Conservation (phyloP, 2,329 filamentous ascomycete species). For the Grosmannia clavigera region DNA sequence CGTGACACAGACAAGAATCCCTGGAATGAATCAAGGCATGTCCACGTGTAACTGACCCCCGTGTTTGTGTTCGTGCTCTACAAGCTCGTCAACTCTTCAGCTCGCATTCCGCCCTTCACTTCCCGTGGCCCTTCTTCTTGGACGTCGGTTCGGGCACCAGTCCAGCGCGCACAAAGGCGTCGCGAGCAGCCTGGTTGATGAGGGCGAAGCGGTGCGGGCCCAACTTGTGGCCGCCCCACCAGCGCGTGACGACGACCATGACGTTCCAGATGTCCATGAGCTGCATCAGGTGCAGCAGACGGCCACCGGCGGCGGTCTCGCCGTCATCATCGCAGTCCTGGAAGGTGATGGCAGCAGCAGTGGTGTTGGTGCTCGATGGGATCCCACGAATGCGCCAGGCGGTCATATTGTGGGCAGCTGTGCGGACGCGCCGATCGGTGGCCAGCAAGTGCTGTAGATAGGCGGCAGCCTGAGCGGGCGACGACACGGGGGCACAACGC, state of each 20-base stretch:
- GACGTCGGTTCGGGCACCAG: slow-evolving; percentile 43
- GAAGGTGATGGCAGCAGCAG: slow-evolving; percentile 38
- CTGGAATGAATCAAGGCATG: too few species aligned
- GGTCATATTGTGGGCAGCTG: slow-evolving; percentile 88
- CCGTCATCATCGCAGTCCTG: slow-evolving; percentile 97
- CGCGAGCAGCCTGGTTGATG: slow-evolving; percentile 77
- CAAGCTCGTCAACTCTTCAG: too few species aligned
- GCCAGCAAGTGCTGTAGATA: slow-evolving; percentile 66
- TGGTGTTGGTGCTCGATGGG: slow-evolving; percentile 24
- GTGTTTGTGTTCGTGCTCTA: too few species aligned
- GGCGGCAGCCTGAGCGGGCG: slow-evolving; percentile 55
- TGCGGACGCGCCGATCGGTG: slow-evolving; percentile 72
- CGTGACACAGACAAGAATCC: too few species aligned
- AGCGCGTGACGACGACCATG: slow-evolving; percentile 84
- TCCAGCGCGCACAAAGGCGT: slow-evolving; percentile 69
- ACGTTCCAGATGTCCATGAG: slow-evolving; percentile 89
- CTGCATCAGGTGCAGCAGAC: slow-evolving; percentile 82
- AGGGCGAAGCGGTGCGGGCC: slow-evolving; percentile 82
- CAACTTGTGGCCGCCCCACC: slow-evolving; percentile 87
- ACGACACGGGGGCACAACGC: slow-evolving; percentile 57
- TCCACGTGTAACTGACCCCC: too few species aligned
- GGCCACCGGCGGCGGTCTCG: slow-evolving; percentile 78
- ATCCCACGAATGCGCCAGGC: slow-evolving; percentile 70
- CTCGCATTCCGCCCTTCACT: slow-evolving; percentile 10
- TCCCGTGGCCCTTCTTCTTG: slow-evolving; percentile 30